Evolutionary conservation across 345 rosid genomes (phyloP).

Genomic region (Streptanthus diversifolius): DNA sequence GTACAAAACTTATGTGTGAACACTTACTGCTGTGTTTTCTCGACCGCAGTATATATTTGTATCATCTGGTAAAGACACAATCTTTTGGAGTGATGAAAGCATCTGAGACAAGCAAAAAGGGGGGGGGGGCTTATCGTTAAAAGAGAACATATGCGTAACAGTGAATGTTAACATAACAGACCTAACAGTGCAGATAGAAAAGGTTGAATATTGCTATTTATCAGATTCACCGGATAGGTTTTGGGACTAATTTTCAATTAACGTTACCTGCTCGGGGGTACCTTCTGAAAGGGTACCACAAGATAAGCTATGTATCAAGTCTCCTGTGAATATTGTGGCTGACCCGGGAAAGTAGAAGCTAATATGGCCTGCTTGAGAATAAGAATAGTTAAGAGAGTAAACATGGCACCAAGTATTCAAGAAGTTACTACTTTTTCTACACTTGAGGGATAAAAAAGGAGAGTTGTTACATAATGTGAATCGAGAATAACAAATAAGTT

Average conservation of each 20-base stretch:
- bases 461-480: neutral
- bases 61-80: slow-evolving; percentile 75
- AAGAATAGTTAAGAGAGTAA: slow-evolving; percentile 6
- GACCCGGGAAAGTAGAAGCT: slow-evolving; percentile 95
- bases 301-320: slow-evolving; percentile 88
- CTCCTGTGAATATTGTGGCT: slow-evolving; percentile 84
- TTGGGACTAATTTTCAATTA: neutral
- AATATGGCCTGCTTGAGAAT: slow-evolving; percentile 65
- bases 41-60: slow-evolving; percentile 85
- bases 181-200: neutral
- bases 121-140: neutral
- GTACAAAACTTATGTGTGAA: neutral
- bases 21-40: slow-evolving; percentile 87
- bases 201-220: neutral
- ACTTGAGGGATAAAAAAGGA: neutral
- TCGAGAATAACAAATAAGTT: neutral
- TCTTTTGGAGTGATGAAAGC: slow-evolving; percentile 73
- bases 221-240: neutral
- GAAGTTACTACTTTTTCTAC: neutral
- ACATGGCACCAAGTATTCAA: neutral
- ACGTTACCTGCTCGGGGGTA: slow-evolving; percentile 73
- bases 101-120: slow-evolving; percentile 48
- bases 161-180: neutral
- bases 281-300: slow-evolving; percentile 98
- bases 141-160: neutral